Evolutionary conservation across 345 rosid species (phyloP).

Genomic region (Turritis glabra): DNA sequence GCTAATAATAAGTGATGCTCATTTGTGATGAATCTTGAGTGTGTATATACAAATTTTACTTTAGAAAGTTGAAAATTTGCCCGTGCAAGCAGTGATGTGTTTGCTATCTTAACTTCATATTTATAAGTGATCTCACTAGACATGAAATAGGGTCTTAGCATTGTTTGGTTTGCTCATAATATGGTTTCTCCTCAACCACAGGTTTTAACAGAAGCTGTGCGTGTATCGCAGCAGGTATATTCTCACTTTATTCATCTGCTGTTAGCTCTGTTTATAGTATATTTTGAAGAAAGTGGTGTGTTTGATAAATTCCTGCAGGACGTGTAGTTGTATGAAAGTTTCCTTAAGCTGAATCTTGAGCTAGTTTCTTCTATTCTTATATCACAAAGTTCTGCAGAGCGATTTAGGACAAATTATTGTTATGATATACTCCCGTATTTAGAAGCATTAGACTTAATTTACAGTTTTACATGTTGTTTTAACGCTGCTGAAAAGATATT

Average conservation of each 20-base stretch:
- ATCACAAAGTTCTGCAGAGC: slow-evolving; percentile 3
- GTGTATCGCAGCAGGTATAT: slow-evolving; percentile 78
- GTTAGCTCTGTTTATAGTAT: slow-evolving; percentile 10
- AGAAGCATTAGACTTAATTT: not conserved
- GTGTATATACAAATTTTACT: slow-evolving; percentile 1
- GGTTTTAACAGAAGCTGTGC: slow-evolving; percentile 96
- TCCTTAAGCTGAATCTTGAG: slow-evolving; percentile 10
- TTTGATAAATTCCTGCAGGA: slow-evolving; percentile 3
- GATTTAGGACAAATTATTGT: not conserved
- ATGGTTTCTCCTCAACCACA: slow-evolving; percentile 41
- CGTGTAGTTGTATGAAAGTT: slow-evolving; percentile 17
- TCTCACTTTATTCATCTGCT: slow-evolving; percentile 7
- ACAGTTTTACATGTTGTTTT: not conserved
- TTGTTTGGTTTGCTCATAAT: slow-evolving; percentile 21
- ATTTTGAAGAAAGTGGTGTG: slow-evolving; percentile 17
- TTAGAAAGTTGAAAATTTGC: not conserved
- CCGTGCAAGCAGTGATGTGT: not conserved
- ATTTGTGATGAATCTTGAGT: slow-evolving; percentile 18
- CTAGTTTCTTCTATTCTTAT: slow-evolving; percentile 16
- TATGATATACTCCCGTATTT: not conserved
- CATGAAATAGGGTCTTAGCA: not conserved
- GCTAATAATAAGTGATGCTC: slow-evolving; percentile 15
- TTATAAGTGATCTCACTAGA: slow-evolving; percentile 2
- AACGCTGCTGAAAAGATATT: not conserved
- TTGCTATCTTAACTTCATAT: slow-evolving; percentile 15